A percentile compares a stretch with the other conserved stretches of the same genome.
These are phyloP conservation scores for Scheffersomyces quercinus DNA, from an alignment of 1,139 yeast genomes.

Conservation along the genomic window DNA sequence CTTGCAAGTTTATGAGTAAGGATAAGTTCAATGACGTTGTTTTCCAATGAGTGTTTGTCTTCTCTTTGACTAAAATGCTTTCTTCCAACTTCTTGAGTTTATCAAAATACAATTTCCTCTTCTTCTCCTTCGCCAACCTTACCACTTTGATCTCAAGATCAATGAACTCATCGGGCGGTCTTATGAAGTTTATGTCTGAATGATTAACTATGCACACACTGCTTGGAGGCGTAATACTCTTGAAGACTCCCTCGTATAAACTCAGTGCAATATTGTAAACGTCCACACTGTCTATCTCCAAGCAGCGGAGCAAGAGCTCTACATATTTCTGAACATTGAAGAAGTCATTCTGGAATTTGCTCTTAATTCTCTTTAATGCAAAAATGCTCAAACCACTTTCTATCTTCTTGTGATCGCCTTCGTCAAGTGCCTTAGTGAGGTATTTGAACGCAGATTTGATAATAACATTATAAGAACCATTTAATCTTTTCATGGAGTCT, in stretches of 20 bases:
- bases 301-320: conserved; percentile 54
- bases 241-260: conserved; percentile 48
- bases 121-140: conserved; percentile 57
- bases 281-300: conserved; percentile 58
- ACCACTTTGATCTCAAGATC: conserved; percentile 59
- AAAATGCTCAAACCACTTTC: conserved; percentile 69
- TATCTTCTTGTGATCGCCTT: conserved; percentile 56
- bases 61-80: conserved; percentile 39
- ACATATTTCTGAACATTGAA: conserved; percentile 49
- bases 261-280: conserved; percentile 54
- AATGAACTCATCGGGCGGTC: conserved; percentile 62
- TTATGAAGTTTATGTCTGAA: conserved; percentile 48
- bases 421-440: conserved; percentile 47
- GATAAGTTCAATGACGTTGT: conserved; percentile 55
- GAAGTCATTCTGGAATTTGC: conserved; percentile 59
- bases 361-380: conserved; percentile 51
- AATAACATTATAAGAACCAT: conserved; percentile 64
- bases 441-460: conserved; percentile 51
- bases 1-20: conserved; percentile 55
- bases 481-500: conserved; percentile 70
- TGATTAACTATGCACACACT: conserved; percentile 56
- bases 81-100: conserved; percentile 46
- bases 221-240: conserved; percentile 57
- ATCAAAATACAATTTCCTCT: conserved; percentile 45
- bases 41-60: conserved; percentile 66